Base-by-base conservation (phyloP, 495 filamentous ascomycete species). In the Cercophora scortea region DNA sequence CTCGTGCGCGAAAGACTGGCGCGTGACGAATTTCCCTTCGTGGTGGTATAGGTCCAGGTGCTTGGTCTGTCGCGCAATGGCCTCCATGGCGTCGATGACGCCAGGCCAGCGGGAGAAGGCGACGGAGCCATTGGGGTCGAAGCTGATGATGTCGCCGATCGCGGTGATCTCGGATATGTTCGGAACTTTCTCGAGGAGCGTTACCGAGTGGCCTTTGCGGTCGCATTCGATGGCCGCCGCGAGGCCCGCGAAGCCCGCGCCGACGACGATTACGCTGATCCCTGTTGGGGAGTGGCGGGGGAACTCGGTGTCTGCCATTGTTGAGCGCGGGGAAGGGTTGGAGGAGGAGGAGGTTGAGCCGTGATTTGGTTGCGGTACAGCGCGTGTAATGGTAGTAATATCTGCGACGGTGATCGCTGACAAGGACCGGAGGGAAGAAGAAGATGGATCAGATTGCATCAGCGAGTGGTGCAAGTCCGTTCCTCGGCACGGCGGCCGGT, bases 221-320 rank as follows among this genome's bases (percentile, higher is more conserved):
- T 73, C 63, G 56, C 79, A 81, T 60, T 85, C 83, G 47, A 85
- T 79, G 42, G 79, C 79, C 1, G 80, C 79, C 0, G 79, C 73
- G 8, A 84, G 69, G 6, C 81, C 81, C 32, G 76, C 83, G 47
- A 84, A 80, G 25, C 83, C 81, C 6, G 73, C 76, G n/a, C 80
- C 82, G 32, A 85, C 77, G 43, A 84, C 71, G 6, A 84, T 61
- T 25, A 84, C 73, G 35, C 73, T 70, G 51, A 83, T 81, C n/a
- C 78, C 77, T 18, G 71, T 61, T 6, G 61, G 61, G 19, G 60
- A 60, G 6, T 55, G 56, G 19, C 63, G 60, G 5, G 58, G 63
- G 36, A 57, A 16, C 8, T 43, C 3, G 4, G 8, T 45, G 13
- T 45, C 43, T 32, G 10, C 13, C 8, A 42, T 32, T 32, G 13